phyloP scores from a whole-genome alignment of 306 rosid species.

The Dicorynia guianensis region DNA sequence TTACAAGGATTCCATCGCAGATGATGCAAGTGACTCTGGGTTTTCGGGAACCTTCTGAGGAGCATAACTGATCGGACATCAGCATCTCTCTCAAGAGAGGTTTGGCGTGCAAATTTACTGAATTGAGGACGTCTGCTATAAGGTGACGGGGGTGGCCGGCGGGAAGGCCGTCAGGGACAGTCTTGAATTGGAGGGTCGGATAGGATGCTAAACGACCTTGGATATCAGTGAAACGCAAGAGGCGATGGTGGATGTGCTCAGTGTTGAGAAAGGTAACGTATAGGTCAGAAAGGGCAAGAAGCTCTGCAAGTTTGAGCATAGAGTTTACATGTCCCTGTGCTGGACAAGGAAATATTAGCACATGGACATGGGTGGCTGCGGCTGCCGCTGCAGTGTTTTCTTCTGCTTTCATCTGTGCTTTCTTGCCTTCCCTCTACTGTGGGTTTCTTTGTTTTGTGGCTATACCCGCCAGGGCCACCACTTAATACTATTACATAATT shows the following conservation, averaged over 20 bases:
- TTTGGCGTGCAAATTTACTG: not conserved
- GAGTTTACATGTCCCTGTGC: conserved; percentile 44
- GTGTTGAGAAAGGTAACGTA: conserved; percentile 46
- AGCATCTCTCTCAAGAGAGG: conserved; percentile 31
- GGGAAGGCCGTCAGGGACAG: conserved; percentile 43
- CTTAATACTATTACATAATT: too few relatives aligned
- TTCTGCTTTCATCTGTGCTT: not conserved
- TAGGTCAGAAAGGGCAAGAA: conserved; percentile 35
- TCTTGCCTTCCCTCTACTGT: too few relatives aligned
- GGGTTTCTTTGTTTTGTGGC: too few relatives aligned
- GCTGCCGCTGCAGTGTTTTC: not conserved
- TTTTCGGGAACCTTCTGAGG: not conserved
- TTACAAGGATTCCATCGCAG: conserved; percentile 31
- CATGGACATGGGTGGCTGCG: conserved; percentile 1
- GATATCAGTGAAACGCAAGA: not conserved
- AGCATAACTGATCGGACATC: not conserved
- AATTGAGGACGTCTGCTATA: not conserved
- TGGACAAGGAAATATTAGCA: conserved; percentile 44
- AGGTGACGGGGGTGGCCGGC: not conserved
- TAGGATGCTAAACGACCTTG: conserved; percentile 19
- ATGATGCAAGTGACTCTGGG: conserved; percentile 32
- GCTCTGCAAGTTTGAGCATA: conserved; percentile 48
- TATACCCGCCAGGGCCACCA: too few relatives aligned
- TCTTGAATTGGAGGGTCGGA: conserved; percentile 35
- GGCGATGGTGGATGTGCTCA: conserved; percentile 26